A percentile compares a stretch with the other conserved stretches of the same genome.
Conservation (phyloP, 2,329 filamentous ascomycete species). For the Harringtonia aguacate region DNA sequence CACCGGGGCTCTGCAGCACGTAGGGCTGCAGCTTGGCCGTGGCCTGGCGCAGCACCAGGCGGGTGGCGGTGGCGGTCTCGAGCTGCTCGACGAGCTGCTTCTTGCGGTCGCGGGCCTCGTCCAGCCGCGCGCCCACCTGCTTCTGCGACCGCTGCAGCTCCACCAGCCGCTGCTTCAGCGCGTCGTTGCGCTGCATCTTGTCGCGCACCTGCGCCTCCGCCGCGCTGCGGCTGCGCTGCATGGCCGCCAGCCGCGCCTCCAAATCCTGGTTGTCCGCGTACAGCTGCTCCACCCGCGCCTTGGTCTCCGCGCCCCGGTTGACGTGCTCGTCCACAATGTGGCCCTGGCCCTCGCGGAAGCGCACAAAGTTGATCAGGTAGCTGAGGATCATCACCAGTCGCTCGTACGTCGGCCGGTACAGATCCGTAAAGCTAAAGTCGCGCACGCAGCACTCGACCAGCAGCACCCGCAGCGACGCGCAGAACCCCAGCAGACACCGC, state of each 20-base stretch:
- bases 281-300: conserved; percentile 75
- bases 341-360: conserved; percentile 90
- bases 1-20: conserved; percentile 76
- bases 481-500: conserved; percentile 92
- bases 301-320: conserved; percentile 79
- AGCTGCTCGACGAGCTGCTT: conserved; percentile 59
- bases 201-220: conserved; percentile 76
- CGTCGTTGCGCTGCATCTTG: conserved; percentile 77
- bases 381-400: conserved; percentile 92
- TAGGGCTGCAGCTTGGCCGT: conserved; percentile 85
- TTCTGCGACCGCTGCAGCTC: conserved; percentile 77
- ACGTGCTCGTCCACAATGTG: conserved; percentile 85
- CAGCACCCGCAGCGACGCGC: conserved; percentile 68
- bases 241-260: conserved; percentile 66
- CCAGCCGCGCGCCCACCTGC: conserved; percentile 69
- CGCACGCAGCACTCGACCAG: conserved; percentile 81
- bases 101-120: conserved; percentile 75
- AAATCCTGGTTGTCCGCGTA: conserved; percentile 82
- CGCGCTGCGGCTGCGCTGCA: conserved; percentile 67
- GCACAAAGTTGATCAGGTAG: conserved; percentile 97
- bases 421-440: conserved; percentile 87
- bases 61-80: conserved; percentile 60
- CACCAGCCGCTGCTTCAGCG: conserved; percentile 70
- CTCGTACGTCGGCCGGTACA: conserved; percentile 83
- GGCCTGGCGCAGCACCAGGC: conserved; percentile 67